Base-by-base conservation (phyloP, 176 grass and related monocot genomes). In the Rhynchospora pubera region DNA sequence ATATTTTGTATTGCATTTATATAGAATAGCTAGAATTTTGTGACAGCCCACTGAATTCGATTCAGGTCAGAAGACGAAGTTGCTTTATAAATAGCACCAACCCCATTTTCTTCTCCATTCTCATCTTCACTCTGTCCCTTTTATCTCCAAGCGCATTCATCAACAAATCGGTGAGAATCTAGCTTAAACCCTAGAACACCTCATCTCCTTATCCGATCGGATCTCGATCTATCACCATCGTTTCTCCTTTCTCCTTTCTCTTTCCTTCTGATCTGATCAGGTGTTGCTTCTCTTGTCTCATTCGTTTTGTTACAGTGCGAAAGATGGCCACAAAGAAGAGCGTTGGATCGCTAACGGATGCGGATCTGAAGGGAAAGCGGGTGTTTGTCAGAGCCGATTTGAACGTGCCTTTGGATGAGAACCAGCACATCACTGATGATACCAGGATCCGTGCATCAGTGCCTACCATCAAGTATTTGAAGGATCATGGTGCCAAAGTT, bases 361-460 rank as follows among this genome's bases (percentile, higher is more conserved):
- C 85, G 79, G 92, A 87, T 89, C 93, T 97, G 63, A 91, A 71
- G 87, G 93, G 91, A 80, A 97, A 97, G 93, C 83, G 83, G 76
- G 95, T 98, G 81, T 98, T 98, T 58, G 74, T 98, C 75, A 83
- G 95, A 42, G 85, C 91, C 78, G 95, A 98, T 91, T 90, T 98
- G 59, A 98, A 98, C 87, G 95, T 98, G 44, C 95, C 95, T 65
- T 87, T 98, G 57, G 95, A 98, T 39, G 95, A 98, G 2, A 87
- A 82, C 44, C 95, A 91, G 87, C 90, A 93, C 51, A 94, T 98
- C 92, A 98, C 92, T 78, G 95, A 98, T 26, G 95, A 98, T 86
- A 94, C 79, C 84, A 88, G 92, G 83, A 88, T 98, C 87, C 92
- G 95, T 32, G 92, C 95, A 0, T 92, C 95, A 34, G 85, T 98